Evolutionary conservation across 306 rosid species (phyloP).

Genomic region (Hylodesmum podocarpum): DNA sequence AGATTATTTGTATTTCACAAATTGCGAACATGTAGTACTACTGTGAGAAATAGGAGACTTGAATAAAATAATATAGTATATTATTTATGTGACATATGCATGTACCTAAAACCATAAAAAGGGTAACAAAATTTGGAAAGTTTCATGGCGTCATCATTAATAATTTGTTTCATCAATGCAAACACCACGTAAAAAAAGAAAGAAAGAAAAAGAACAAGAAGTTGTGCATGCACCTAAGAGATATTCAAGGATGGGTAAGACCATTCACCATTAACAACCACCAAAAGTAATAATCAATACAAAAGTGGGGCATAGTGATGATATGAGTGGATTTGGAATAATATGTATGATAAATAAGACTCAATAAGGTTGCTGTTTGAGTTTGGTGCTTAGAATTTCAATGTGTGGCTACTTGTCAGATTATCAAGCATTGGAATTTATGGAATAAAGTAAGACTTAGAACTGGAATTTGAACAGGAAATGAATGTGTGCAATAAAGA

Average conservation of each 20-base stretch:
- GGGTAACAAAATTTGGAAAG: slow-evolving; percentile 16
- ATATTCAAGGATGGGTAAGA: slow-evolving; percentile 12
- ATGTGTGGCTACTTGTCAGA: not conserved
- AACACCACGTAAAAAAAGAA: not conserved
- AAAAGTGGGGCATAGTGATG: not conserved
- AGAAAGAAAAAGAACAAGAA: too few relatives aligned
- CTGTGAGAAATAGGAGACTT: slow-evolving; percentile 8
- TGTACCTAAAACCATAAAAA: not conserved
- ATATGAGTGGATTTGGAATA: not conserved
- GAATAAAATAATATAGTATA: not conserved
- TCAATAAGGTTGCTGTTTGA: not conserved
- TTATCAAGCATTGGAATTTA: not conserved
- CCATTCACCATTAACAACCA: slow-evolving; percentile 3
- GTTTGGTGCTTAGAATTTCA: not conserved
- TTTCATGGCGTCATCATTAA: slow-evolving; percentile 12
- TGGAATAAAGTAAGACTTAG: not conserved
- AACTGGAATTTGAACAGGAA: not conserved
- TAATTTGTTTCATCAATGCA: slow-evolving; percentile 7
- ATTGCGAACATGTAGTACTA: not conserved
- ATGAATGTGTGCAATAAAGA: not conserved
- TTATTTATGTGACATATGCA: not conserved
- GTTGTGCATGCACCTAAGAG: not conserved
- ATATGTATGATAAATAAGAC: not conserved
- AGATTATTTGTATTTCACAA: slow-evolving; percentile 25
- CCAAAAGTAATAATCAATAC: slow-evolving; percentile 5